Percentiles rank a stretch among this genome's conserved stretches.
phyloP scores from a whole-genome alignment of 2,329 filamentous ascomycete species.

The Alternaria triticimaculans region DNA sequence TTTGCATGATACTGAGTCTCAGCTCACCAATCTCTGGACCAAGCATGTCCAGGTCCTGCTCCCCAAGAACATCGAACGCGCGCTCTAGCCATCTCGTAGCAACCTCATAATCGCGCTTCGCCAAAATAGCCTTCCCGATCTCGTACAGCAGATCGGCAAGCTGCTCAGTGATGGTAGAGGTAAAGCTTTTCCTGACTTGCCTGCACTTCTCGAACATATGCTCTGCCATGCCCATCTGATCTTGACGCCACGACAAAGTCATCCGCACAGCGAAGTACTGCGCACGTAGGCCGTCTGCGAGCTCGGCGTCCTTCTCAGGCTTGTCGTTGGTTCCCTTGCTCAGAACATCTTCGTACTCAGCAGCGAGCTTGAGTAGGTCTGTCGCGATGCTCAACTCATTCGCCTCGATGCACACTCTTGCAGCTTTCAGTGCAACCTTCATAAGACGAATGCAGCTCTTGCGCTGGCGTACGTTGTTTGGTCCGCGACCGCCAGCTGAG shows the following conservation, averaged over 20 bases:
- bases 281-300: conserved; percentile 55
- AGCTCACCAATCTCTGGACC: conserved; percentile 69
- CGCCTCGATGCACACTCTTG: conserved; percentile 67
- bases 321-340: conserved; percentile 21
- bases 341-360: conserved; percentile 54
- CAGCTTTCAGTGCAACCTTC: conserved; percentile 71
- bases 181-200: conserved; percentile 48
- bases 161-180: conserved; percentile 63
- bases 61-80: conserved; percentile 65
- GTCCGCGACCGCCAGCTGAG: conserved; percentile 32
- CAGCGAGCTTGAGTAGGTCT: conserved; percentile 68
- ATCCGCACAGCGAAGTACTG: conserved; percentile 73
- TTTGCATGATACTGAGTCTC: conserved; percentile 69
- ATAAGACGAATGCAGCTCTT: conserved; percentile 62
- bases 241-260: conserved; percentile 76
- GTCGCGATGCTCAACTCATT: conserved; percentile 64
- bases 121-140: conserved; percentile 69
- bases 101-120: conserved; percentile 59
- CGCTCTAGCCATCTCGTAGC: conserved; percentile 77
- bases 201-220: conserved; percentile 72
- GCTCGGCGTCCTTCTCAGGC: conserved; percentile 33
- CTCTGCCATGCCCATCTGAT: conserved; percentile 76
- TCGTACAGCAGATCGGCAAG: conserved; percentile 73
- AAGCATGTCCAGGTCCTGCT: conserved; percentile 62
- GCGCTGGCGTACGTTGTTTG: conserved; percentile 23